These are phyloP conservation scores for Lentinus tigrinus DNA, from an alignment of 768 basidiomycete species.

Conservation along the genomic window DNA sequence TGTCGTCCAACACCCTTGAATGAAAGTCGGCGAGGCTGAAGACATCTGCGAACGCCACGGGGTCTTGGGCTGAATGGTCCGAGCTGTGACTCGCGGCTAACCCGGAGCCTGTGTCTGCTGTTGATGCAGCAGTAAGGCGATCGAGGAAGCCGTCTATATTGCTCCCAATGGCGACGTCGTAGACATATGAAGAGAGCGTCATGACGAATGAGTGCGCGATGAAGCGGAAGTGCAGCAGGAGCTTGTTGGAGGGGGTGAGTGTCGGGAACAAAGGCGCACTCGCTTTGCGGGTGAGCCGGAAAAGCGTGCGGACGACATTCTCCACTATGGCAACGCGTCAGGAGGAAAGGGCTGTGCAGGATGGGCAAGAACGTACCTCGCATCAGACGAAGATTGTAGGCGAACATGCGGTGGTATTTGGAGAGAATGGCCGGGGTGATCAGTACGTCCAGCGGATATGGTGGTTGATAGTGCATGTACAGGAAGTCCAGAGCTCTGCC, in stretches of 20 bases:
- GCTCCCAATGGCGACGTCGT: constrained; percentile 77
- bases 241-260: constrained; percentile 46
- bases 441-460: constrained; percentile 69
- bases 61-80: background rate
- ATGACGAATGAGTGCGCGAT: constrained; percentile 68
- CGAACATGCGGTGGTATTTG: constrained; percentile 84
- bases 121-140: constrained; percentile 11
- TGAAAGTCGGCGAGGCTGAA: constrained; percentile 71
- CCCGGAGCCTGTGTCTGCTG: background rate
- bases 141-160: constrained; percentile 71
- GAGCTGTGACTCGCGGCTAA: background rate
- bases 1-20: constrained; percentile 67
- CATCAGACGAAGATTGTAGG: constrained; percentile 73
- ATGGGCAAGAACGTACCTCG: constrained; percentile 52
- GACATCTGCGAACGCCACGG: constrained; percentile 56
- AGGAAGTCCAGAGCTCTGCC: constrained; percentile 83
- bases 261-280: constrained; percentile 57
- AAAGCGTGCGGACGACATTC: constrained; percentile 61
- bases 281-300: constrained; percentile 54
- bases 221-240: constrained; percentile 72
- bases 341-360: background rate
- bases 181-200: constrained; percentile 67
- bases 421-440: constrained; percentile 71
- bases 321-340: constrained; percentile 48
- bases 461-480: constrained; percentile 86